Evolutionary conservation across 352 stramenopile species (phyloP).

Genomic region (Blastocystis sp.): DNA sequence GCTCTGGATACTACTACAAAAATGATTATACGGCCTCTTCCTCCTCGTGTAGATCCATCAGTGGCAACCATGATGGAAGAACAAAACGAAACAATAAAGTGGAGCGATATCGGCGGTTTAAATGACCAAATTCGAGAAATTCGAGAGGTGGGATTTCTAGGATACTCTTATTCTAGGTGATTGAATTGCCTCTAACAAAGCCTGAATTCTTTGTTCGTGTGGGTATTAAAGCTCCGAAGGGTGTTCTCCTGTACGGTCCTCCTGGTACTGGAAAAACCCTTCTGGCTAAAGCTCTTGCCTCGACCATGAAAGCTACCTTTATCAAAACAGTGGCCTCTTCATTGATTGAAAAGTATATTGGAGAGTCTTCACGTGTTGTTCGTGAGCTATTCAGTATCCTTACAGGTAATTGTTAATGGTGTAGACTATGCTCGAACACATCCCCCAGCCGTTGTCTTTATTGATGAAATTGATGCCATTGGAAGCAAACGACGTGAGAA

Average conservation of each 20-base stretch:
- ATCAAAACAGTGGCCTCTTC: constrained; percentile 97
- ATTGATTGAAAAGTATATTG: constrained; percentile 99
- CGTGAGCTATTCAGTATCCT: constrained; percentile 91
- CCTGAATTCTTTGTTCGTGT: constrained; percentile 94
- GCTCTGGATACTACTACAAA: constrained; percentile 99
- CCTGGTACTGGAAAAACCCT: constrained; percentile 98
- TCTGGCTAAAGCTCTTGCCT: constrained; percentile 91
- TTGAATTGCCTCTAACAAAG: constrained; percentile 98
- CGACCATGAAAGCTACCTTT: constrained; percentile 98
- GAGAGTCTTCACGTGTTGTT: constrained; percentile 96
- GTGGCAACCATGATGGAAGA: constrained; percentile 99
- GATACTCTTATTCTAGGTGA: constrained; percentile 75
- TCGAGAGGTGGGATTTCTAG: constrained; percentile 74
- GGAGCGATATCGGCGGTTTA: constrained; percentile 93
- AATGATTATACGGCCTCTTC: constrained; percentile 97
- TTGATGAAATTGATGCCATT: constrained; percentile 99
- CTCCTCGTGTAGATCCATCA: constrained; percentile 95
- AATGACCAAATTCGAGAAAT: constrained; percentile 97
- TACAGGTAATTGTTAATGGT: constrained; percentile 68
- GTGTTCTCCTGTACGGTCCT: constrained; percentile 94
- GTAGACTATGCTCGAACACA: constrained; percentile 89
- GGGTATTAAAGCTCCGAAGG: constrained; percentile 97
- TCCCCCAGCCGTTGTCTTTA: constrained; percentile 99
- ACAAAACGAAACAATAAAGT: constrained; percentile 91
- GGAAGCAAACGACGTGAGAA: constrained; percentile 85